Base-by-base conservation (phyloP, 306 rosid genomes). In the Rosa chinensis region DNA sequence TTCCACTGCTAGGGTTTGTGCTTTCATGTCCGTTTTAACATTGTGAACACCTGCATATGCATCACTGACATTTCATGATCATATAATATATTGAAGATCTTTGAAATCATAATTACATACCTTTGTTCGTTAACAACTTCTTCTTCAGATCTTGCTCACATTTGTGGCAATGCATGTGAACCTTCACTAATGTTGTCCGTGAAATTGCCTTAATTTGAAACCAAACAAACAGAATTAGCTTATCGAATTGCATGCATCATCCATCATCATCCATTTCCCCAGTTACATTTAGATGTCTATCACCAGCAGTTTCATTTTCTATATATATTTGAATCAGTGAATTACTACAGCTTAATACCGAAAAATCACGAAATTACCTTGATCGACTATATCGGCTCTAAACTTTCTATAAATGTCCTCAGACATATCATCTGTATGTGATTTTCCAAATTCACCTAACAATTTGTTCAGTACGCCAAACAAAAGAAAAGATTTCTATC, bases 91-190 rank as follows among this genome's bases (percentile, higher is more conserved):
- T 32, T 28, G 43, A 14, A 58, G 50, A 45, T 4, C 10, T 52
- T 28, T 70, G 3, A 39, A 5, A n/a, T 18, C 11, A 11, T 55
- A 43, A n/a, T 58, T 10, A 42, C 6, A 39, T 79, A 91, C 93
- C 98, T 87, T 78, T 92, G 83, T 87, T 90, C 87, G 45, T 85
- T 23, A 94, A 42, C 82, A 94, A 74, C 79, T 37, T 92, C 10
- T 32, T 80, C 76, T 78, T 82, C 69, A 94, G 86, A 84, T 94
- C 98, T 76, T 86, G 83, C 85, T 88, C 97, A 73, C 98, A 94
- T 86, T 94, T 84, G 72, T 80, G 75, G 76, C 97, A 94, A 72
- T 94, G 99, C 93, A 94, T 86, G 84, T 86, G 74, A 80, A 89
- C 90, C 86, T 92, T 94, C 86, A 72, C 89, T 25, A 76, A 17